A percentile compares a stretch with the other conserved stretches of the same genome.
phyloP scores from a whole-genome alignment of 2,329 filamentous ascomycete genomes.

The Arthroderma sp. region DNA sequence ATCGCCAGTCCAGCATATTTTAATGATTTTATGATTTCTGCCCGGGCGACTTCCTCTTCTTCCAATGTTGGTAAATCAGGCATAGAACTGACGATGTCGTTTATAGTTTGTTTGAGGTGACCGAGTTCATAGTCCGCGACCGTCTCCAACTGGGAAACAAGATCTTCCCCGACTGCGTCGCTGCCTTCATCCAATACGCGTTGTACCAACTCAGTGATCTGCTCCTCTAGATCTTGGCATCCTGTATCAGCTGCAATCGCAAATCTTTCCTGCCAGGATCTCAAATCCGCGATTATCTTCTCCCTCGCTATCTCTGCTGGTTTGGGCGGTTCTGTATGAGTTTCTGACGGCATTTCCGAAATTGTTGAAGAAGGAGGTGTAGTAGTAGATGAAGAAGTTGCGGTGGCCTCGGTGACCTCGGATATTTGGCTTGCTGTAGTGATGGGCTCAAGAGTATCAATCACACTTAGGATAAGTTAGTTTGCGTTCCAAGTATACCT shows the following conservation, averaged over 20 bases:
- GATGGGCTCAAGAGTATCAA: background rate
- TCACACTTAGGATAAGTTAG: background rate
- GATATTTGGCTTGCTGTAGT: background rate
- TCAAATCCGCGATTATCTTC: slow-evolving; percentile 56
- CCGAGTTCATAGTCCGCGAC: slow-evolving; percentile 51
- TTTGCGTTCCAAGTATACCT: background rate
- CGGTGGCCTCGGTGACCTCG: slow-evolving; percentile 3
- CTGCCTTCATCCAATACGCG: slow-evolving; percentile 55
- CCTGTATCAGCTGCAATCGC: slow-evolving; percentile 74
- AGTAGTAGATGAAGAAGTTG: slow-evolving; percentile 15
- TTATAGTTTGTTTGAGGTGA: slow-evolving; percentile 54
- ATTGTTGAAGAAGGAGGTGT: slow-evolving; percentile 14
- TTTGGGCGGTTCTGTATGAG: slow-evolving; percentile 20
- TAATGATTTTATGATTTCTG: slow-evolving; percentile 43
- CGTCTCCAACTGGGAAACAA: slow-evolving; percentile 56
- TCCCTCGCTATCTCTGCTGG: slow-evolving; percentile 37
- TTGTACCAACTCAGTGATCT: slow-evolving; percentile 57
- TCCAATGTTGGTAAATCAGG: slow-evolving; percentile 44
- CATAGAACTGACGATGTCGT: slow-evolving; percentile 40
- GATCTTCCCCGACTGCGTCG: slow-evolving; percentile 34
- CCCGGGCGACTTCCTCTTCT: slow-evolving; percentile 39
- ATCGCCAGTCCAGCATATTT: slow-evolving; percentile 58
- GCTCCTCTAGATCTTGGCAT: slow-evolving; percentile 50
- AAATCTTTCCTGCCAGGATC: slow-evolving; percentile 80
- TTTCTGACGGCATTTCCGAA: slow-evolving; percentile 23